Conservation (phyloP, 2,329 filamentous ascomycete species). For the Microcyclosporella mali region DNA sequence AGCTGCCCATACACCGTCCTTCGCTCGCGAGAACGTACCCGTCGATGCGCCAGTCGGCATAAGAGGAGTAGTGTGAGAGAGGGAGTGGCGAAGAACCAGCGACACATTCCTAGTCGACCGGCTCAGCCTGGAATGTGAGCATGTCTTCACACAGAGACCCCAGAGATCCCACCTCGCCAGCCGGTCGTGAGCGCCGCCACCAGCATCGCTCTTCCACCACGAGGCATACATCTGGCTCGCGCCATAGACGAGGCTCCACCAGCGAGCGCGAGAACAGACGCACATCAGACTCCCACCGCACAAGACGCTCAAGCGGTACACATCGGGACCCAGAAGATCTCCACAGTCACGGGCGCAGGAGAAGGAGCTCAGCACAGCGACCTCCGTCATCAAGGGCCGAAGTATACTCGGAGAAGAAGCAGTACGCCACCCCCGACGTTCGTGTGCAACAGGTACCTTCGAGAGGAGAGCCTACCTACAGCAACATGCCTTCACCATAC, state of each 20-base stretch:
- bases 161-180: constrained; percentile 5
- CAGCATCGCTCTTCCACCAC: constrained; percentile 5
- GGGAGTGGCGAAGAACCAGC: not conserved
- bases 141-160: constrained; percentile 19
- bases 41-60: not conserved
- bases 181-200: constrained; percentile 10
- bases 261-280: constrained; percentile 52
- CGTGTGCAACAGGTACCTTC: constrained; percentile 12
- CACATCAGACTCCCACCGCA: constrained; percentile 16
- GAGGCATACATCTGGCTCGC: constrained; percentile 48
- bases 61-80: not conserved
- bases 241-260: constrained; percentile 61
- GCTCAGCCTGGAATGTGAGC: constrained; percentile 6
- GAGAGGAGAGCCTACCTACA: constrained; percentile 32
- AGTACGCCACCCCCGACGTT: constrained; percentile 17
- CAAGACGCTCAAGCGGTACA: constrained; percentile 19
- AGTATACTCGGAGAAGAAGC: constrained; percentile 23
- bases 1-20: not conserved
- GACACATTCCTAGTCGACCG: not conserved
- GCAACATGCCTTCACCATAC: constrained; percentile 41
- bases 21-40: no score
- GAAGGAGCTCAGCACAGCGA: constrained; percentile 18
- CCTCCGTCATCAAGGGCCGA: constrained; percentile 10
- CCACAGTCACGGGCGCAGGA: constrained; percentile 14
- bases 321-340: constrained; percentile 15